Conservation (phyloP, 2,329 filamentous ascomycete genomes). For the Moelleriella libera region DNA sequence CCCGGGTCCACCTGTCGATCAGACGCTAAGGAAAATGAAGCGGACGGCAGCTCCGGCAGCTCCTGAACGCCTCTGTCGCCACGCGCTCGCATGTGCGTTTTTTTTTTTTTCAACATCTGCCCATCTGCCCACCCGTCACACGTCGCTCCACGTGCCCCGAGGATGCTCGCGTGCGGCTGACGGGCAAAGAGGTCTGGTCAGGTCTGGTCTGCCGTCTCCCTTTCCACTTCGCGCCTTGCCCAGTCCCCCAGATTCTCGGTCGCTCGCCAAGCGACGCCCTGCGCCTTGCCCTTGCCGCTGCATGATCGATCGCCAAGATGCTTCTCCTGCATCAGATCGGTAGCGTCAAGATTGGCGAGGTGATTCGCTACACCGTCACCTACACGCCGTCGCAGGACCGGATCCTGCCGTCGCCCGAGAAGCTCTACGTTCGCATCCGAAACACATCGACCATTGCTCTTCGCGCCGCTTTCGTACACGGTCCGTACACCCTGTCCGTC, state of each 20-base stretch:
- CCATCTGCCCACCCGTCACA: too few relatives aligned
- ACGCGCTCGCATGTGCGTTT: neutral
- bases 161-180: neutral
- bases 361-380: constrained; percentile 81
- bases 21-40: too few relatives aligned
- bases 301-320: constrained; percentile 36
- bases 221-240: too few relatives aligned
- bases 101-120: neutral
- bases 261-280: too few relatives aligned
- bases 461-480: constrained; percentile 90
- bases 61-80: neutral
- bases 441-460: constrained; percentile 85
- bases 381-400: constrained; percentile 84
- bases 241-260: too few relatives aligned
- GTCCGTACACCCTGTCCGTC: constrained; percentile 82
- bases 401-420: constrained; percentile 71
- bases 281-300: neutral
- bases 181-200: neutral
- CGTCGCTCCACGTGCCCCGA: neutral
- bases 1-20: neutral
- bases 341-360: constrained; percentile 85
- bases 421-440: constrained; percentile 74
- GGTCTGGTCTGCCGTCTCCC: too few relatives aligned
- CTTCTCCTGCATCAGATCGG: constrained; percentile 83
- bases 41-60: neutral